phyloP scores from a whole-genome alignment of 495 filamentous ascomycete genomes.

The Talaromyces thailandensis region DNA sequence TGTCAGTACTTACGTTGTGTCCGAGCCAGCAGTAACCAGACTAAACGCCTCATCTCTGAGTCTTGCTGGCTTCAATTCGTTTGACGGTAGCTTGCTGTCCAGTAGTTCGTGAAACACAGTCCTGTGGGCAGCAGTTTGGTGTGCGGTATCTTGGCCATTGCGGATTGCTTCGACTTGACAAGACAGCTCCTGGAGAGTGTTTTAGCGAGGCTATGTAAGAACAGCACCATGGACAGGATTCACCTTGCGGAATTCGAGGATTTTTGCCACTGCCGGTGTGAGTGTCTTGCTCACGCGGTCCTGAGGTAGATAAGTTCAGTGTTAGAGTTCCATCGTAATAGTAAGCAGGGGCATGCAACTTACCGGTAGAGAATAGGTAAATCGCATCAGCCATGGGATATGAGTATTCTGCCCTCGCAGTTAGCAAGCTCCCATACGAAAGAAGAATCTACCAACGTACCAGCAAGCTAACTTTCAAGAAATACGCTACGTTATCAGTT shows the following conservation, averaged over 20 bases:
- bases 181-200: not conserved
- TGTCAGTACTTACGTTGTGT: slow-evolving; percentile 16
- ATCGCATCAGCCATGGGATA: slow-evolving; percentile 3
- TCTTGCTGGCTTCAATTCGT: slow-evolving; percentile 15
- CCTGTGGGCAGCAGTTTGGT: slow-evolving; percentile 2
- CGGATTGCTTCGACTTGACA: slow-evolving; percentile 1
- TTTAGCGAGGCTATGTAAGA: not conserved
- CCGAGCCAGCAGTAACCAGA: slow-evolving; percentile 29
- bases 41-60: slow-evolving; percentile 26
- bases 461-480: slow-evolving; percentile 2
- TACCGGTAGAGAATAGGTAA: slow-evolving; percentile 1
- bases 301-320: not conserved
- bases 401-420: not conserved
- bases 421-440: not conserved
- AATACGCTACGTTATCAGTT: not conserved
- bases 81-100: slow-evolving; percentile 14
- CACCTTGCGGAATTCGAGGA: not conserved
- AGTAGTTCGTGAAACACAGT: slow-evolving; percentile 32
- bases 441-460: not conserved
- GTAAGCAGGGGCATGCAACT: not conserved
- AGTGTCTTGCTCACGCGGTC: not conserved
- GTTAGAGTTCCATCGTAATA: too few relatives aligned
- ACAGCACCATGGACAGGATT: not conserved
- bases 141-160: not conserved
- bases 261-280: not conserved